A percentile compares a stretch with the other conserved stretches of the same genome.
phyloP scores from a whole-genome alignment of 768 basidiomycete species.

The Pisolithus microcarpus region DNA sequence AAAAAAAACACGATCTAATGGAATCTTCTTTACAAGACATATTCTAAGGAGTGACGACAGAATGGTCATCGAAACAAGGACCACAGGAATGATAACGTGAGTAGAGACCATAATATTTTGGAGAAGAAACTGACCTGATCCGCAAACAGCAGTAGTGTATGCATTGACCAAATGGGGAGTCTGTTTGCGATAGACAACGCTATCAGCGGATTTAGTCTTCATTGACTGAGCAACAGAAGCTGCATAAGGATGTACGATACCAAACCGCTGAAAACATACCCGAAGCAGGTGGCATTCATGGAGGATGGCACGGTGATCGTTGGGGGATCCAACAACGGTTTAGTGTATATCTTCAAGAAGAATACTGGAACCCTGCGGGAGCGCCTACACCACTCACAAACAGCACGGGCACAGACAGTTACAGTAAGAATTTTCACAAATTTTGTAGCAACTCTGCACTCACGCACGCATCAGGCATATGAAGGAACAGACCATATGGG shows the following conservation, averaged over 20 bases:
- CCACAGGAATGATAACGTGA: neutral
- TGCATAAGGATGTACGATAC: conserved; percentile 3
- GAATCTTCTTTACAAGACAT: neutral
- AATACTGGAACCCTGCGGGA: neutral
- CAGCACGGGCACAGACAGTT: conserved; percentile 1
- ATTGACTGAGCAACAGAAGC: neutral
- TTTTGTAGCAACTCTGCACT: neutral
- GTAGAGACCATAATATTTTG: neutral
- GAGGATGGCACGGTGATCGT: neutral
- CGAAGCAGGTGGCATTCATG: conserved; percentile 3
- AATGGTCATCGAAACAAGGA: neutral
- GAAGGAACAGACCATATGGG: neutral
- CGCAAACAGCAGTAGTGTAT: neutral
- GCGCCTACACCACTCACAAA: neutral
- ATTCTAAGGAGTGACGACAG: neutral
- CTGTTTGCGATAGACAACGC: conserved; percentile 1
- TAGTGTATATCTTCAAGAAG: conserved; percentile 1
- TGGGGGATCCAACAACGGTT: neutral
- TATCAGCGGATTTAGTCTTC: neutral
- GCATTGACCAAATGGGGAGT: neutral
- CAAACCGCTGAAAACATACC: conserved; percentile 3
- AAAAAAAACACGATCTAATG: neutral
- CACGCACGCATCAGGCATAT: neutral
- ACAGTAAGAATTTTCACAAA: neutral
- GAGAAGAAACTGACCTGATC: neutral